A percentile compares a stretch with the other conserved stretches of the same genome.
Conservation (phyloP, 1,284 basidiomycete species). For the Boletus calvinii region DNA sequence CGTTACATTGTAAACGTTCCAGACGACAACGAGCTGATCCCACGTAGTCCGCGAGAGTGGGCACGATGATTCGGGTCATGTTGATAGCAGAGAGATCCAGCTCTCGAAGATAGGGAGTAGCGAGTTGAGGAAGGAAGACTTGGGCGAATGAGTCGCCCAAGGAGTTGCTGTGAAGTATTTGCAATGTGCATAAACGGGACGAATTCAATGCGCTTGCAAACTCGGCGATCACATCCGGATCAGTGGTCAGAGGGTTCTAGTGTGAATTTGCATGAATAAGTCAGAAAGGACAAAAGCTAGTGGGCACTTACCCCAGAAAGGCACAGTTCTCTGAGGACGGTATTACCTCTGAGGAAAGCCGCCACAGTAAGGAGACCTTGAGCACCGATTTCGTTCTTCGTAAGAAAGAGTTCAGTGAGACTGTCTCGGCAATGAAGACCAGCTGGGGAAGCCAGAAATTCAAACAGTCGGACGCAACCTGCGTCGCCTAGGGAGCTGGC, state of each 20-base stretch:
- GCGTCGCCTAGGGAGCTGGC: slow-evolving; percentile 42
- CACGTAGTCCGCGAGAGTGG: slow-evolving; percentile 49
- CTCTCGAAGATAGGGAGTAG: slow-evolving; percentile 48
- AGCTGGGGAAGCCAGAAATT: slow-evolving; percentile 49
- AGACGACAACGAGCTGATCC: slow-evolving; percentile 41
- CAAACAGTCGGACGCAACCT: slow-evolving; percentile 54
- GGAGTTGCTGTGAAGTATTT: slow-evolving; percentile 28
- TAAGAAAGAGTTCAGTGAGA: slow-evolving; percentile 58
- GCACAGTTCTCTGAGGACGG: slow-evolving; percentile 47
- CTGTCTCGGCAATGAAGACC: slow-evolving; percentile 42
- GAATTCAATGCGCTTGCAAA: slow-evolving; percentile 31
- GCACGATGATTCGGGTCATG: slow-evolving; percentile 46
- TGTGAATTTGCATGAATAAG: slow-evolving; percentile 1
- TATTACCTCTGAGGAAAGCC: slow-evolving; percentile 50
- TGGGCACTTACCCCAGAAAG: slow-evolving; percentile 53
- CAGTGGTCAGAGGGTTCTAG: slow-evolving; percentile 31
- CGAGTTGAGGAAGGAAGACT: slow-evolving; percentile 49
- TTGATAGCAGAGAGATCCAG: slow-evolving; percentile 55
- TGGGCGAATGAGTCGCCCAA: slow-evolving; percentile 49
- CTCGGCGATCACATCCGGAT: slow-evolving; percentile 32
- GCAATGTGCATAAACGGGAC: slow-evolving; percentile 31
- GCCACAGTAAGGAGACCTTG: slow-evolving; percentile 53
- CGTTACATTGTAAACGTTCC: slow-evolving; percentile 32
- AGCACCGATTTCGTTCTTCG: slow-evolving; percentile 56
- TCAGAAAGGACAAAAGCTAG: slow-evolving; percentile 32